phyloP scores from a whole-genome alignment of 2,329 filamentous ascomycete genomes.

The Xylariaceae sp. region DNA sequence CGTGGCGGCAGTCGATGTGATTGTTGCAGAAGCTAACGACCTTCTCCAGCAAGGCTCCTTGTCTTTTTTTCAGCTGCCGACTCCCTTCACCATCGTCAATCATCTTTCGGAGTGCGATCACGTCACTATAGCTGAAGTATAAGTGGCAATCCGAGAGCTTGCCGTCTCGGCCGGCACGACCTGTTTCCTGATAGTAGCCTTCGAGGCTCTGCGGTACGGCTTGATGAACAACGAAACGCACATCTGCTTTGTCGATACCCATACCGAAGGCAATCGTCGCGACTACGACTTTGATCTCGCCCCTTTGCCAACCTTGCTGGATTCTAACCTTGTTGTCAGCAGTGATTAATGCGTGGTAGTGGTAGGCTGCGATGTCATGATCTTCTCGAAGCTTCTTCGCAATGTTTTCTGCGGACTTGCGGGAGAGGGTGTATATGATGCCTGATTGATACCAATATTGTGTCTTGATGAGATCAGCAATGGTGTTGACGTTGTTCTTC shows the following conservation, averaged over 20 bases:
- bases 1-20: neutral
- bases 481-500: conserved; percentile 49
- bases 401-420: conserved; percentile 75
- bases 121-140: conserved; percentile 79
- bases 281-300: conserved; percentile 79
- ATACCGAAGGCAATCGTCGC: conserved; percentile 99
- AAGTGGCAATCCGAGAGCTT: conserved; percentile 85
- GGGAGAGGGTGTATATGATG: conserved; percentile 88
- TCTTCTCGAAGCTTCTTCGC: conserved; percentile 59
- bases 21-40: neutral
- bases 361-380: conserved; percentile 65
- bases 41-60: neutral
- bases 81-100: neutral
- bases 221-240: conserved; percentile 92
- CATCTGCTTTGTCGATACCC: conserved; percentile 96
- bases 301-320: conserved; percentile 79
- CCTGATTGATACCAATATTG: conserved; percentile 71
- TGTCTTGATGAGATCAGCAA: conserved; percentile 63
- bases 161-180: conserved; percentile 87
- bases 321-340: conserved; percentile 63
- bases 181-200: conserved; percentile 97
- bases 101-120: conserved; percentile 62
- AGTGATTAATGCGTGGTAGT: conserved; percentile 82
- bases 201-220: conserved; percentile 90
- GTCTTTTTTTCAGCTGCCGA: neutral